Conservation (phyloP, 2,329 filamentous ascomycete genomes). For the Hypomyces perniciosus region DNA sequence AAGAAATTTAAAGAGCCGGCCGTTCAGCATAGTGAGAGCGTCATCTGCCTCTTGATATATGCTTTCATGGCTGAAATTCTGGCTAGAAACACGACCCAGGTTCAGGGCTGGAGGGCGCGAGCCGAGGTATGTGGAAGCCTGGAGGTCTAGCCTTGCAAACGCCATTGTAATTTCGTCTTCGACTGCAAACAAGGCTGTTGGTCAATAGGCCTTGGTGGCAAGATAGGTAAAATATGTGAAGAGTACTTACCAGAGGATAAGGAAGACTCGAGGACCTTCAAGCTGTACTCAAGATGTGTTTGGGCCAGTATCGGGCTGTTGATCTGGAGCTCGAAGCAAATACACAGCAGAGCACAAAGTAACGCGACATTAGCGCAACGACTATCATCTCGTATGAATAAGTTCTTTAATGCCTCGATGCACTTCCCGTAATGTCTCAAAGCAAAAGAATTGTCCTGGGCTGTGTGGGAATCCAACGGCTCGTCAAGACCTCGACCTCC, state of each 20-base stretch:
- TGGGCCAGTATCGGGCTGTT: conserved; percentile 6
- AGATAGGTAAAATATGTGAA: not conserved
- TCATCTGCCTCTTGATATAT: not conserved
- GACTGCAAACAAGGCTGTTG: conserved; percentile 2
- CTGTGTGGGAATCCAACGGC: too few species aligned
- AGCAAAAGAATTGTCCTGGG: conserved; percentile 7
- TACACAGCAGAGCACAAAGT: conserved; percentile 14
- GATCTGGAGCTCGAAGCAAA: conserved; percentile 16
- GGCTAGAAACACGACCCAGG: not conserved
- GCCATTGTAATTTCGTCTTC: conserved; percentile 13
- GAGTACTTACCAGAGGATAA: not conserved
- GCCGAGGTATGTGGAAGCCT: conserved; percentile 12
- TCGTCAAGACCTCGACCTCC: not conserved
- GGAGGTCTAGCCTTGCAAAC: conserved; percentile 12
- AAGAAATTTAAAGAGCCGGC: not conserved
- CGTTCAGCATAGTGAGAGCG: not conserved
- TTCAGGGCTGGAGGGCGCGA: conserved; percentile 8
- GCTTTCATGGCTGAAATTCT: not conserved
- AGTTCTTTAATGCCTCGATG: conserved; percentile 8
- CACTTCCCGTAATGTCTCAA: conserved; percentile 11
- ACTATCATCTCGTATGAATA: conserved; percentile 6
- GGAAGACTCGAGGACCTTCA: conserved; percentile 8
- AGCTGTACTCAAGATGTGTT: conserved; percentile 12
- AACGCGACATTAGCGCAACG: conserved; percentile 11
- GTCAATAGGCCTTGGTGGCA: not conserved